Percentiles rank a stretch among this genome's conserved stretches.
These are phyloP conservation scores for Nakazawaea ernobii DNA, from an alignment of 805 yeast genomes.

Conservation along the genomic window DNA sequence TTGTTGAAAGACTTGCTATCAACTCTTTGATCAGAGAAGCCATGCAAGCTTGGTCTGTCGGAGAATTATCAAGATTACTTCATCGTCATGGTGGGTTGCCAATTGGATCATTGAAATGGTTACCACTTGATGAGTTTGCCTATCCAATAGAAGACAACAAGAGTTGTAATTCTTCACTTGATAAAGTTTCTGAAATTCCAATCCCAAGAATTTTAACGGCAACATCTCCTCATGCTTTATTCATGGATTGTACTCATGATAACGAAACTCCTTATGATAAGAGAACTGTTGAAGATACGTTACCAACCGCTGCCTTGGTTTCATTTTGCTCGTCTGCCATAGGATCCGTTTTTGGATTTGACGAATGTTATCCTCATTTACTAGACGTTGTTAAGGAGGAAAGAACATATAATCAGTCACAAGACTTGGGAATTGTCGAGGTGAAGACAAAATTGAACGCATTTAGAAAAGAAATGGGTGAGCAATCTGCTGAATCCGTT, in stretches of 20 bases:
- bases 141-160: constrained; percentile 44
- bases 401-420: constrained; percentile 49
- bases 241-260: constrained; percentile 98
- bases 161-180: constrained; percentile 16
- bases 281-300: constrained; percentile 89
- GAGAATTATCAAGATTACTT: constrained; percentile 77
- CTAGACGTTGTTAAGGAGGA: constrained; percentile 76
- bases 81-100: constrained; percentile 95
- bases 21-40: constrained; percentile 91
- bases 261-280: constrained; percentile 85
- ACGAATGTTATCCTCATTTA: constrained; percentile 81
- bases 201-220: constrained; percentile 62
- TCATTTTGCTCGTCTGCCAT: constrained; percentile 90
- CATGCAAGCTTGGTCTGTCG: constrained; percentile 91
- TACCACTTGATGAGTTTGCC: constrained; percentile 70
- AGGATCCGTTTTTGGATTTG: constrained; percentile 92
- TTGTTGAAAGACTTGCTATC: constrained; percentile 86
- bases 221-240: constrained; percentile 84
- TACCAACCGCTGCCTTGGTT: constrained; percentile 92
- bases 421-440: constrained; percentile 58
- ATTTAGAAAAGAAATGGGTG: constrained; percentile 53
- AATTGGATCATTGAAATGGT: constrained; percentile 82
- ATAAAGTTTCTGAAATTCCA: constrained; percentile 53
- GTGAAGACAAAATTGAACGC: constrained; percentile 59
- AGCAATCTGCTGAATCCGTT: constrained; percentile 47